These are phyloP conservation scores for Limnanthes douglasii DNA, from an alignment of 345 rosid genomes.

Conservation along the genomic window DNA sequence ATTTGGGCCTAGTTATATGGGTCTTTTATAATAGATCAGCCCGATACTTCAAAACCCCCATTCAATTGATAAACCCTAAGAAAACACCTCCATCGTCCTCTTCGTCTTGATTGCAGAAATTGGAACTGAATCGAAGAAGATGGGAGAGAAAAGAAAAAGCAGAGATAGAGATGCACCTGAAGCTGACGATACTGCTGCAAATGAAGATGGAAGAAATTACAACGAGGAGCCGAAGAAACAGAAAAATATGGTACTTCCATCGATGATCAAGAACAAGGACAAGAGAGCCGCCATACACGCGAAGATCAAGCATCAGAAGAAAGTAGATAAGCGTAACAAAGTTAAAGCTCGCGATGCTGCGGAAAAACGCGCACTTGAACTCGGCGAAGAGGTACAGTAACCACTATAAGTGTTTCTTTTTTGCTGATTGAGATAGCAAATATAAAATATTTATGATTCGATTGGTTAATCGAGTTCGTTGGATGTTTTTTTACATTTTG, in stretches of 20 bases:
- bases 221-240: constrained; percentile 14
- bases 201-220: constrained; percentile 1
- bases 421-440: not conserved
- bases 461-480: too few relatives aligned
- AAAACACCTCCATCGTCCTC: constrained; percentile 2
- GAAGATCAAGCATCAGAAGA: constrained; percentile 70
- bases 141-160: constrained; percentile 42
- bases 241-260: constrained; percentile 52
- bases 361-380: constrained; percentile 68
- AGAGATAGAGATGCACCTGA: constrained; percentile 17
- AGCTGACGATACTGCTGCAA: constrained; percentile 2
- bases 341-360: constrained; percentile 63
- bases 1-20: too few relatives aligned
- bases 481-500: not conserved
- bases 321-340: constrained; percentile 81
- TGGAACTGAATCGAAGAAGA: constrained; percentile 3
- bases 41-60: too few relatives aligned
- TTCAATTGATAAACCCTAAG: constrained; percentile 14
- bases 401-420: not conserved
- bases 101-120: not conserved
- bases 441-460: too few relatives aligned
- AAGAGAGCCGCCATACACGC: constrained; percentile 73
- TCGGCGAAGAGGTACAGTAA: constrained; percentile 73
- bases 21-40: too few relatives aligned
- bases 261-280: constrained; percentile 86